Conservation (phyloP, 2,329 filamentous ascomycete species). For the Penicillium sumatraense region DNA sequence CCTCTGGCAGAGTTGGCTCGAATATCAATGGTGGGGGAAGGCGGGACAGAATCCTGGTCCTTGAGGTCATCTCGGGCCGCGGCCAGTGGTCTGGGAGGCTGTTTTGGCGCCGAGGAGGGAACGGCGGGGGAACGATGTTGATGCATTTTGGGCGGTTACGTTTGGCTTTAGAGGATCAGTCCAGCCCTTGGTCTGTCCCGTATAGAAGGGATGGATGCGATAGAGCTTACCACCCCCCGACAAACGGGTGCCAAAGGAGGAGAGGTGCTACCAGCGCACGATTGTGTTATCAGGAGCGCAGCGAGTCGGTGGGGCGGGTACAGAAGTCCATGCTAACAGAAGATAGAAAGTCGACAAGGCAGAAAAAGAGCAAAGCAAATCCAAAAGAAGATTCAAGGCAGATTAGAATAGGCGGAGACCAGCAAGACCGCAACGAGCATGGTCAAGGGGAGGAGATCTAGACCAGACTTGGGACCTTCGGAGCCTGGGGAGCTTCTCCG, state of each 20-base stretch:
- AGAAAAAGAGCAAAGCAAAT: neutral
- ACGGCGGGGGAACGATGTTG: constrained; percentile 76
- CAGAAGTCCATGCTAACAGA: constrained; percentile 47
- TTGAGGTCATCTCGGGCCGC: constrained; percentile 74
- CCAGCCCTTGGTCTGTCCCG: no score
- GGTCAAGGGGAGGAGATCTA: constrained; percentile 31
- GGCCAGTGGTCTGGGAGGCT: constrained; percentile 69
- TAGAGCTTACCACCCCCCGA: constrained; percentile 23
- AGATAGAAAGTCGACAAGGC: constrained; percentile 8
- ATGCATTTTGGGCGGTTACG: constrained; percentile 89
- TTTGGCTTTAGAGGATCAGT: constrained; percentile 3
- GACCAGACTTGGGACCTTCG: constrained; percentile 28
- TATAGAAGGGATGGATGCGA: neutral
- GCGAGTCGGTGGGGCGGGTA: constrained; percentile 34
- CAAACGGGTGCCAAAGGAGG: constrained; percentile 13
- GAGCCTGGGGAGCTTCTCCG: constrained; percentile 45
- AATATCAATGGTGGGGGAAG: constrained; percentile 59
- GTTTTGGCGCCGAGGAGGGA: constrained; percentile 70
- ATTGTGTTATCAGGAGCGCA: constrained; percentile 41
- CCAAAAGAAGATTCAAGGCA: constrained; percentile 11
- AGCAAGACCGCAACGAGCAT: constrained; percentile 29
- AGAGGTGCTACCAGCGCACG: constrained; percentile 22
- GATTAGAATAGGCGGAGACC: constrained; percentile 17
- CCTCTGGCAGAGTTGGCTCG: constrained; percentile 55
- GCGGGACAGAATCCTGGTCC: constrained; percentile 64